These are phyloP conservation scores for Eremochloa ophiuroides DNA, from an alignment of 176 grass and related monocot species.

Conservation along the genomic window DNA sequence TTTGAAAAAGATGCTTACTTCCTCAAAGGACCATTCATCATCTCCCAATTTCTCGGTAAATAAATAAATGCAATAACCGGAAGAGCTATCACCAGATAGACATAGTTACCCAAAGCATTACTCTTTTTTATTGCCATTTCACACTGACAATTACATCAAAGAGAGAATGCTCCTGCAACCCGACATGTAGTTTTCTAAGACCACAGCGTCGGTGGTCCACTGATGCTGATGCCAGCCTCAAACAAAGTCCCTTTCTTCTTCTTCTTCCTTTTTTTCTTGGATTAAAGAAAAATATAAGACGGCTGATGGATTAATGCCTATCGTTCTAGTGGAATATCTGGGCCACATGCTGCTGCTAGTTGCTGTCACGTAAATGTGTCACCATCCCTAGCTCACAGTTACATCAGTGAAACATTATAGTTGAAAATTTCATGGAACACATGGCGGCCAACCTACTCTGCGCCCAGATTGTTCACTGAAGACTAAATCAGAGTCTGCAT, in stretches of 20 bases:
- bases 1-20: too few relatives aligned
- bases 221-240: not conserved
- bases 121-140: too few relatives aligned
- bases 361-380: not conserved
- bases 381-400: not conserved
- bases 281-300: not conserved
- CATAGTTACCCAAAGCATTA: too few relatives aligned
- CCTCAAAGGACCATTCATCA: too few relatives aligned
- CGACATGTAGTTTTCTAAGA: not conserved
- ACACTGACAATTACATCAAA: too few relatives aligned
- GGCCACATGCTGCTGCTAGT: not conserved
- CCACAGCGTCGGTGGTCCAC: not conserved
- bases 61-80: too few relatives aligned
- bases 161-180: not conserved
- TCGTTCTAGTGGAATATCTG: not conserved
- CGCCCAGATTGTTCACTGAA: not conserved
- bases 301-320: not conserved
- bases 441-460: not conserved
- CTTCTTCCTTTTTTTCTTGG: not conserved
- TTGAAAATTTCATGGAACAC: not conserved
- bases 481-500: not conserved
- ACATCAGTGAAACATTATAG: not conserved
- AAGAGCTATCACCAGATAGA: too few relatives aligned
- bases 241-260: not conserved
- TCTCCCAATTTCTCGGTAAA: too few relatives aligned